Evolutionary conservation across 2,329 filamentous ascomycete genomes (phyloP), one percentile per base, ranked within the genome.

Genomic region (Colletotrichum sp.): DNA sequence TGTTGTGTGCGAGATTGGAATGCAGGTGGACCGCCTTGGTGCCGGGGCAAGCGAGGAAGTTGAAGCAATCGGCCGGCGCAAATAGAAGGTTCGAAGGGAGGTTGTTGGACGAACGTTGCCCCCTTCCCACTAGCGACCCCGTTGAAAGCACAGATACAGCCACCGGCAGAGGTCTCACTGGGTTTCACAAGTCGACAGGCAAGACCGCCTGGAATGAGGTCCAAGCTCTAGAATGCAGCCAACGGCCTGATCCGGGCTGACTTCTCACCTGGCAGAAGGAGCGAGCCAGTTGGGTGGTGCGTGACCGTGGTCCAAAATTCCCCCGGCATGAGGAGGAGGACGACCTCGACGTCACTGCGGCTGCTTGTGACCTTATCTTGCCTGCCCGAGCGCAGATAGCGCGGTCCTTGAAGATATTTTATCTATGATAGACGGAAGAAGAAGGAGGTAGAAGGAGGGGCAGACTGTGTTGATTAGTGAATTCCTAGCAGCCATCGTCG

Each of bases 61-160:
- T 29, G 62, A 73, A 57, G 71, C 43, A 57, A 66, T 66, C 27
- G 57, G 29, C 12, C 27, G 27, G n/a, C 66, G 31, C 34, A 62
- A 71, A 73, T 57, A 67, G 72, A 72, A 72, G 57, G 62, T 63
- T 63, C 29, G 68, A 72, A 74, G 72, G 72, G 72, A 74, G 72
- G 29, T 43, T 16, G 21, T n/a, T 57, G 54, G 34, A 36, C 24
- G 57, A 57, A 67, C 21, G 72, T 72, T 71, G 62, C 71, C 67
- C 67, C 61, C 71, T 61, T 70, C 62, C 61, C 55, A 69, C 61
- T 65, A 27, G 51, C 62, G 47, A 43, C 59, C 61, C 31, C 66
- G 70, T 73, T 70, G 59, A 65, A 73, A 65, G 67, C 38, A 73
- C 63, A 63, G 72, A 27, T 58, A 63, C 13, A 21, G 47, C 57